A percentile compares a stretch with the other conserved stretches of the same genome.
Conservation (phyloP, 345 rosid genomes). For the Euphorbia tirucalli region DNA sequence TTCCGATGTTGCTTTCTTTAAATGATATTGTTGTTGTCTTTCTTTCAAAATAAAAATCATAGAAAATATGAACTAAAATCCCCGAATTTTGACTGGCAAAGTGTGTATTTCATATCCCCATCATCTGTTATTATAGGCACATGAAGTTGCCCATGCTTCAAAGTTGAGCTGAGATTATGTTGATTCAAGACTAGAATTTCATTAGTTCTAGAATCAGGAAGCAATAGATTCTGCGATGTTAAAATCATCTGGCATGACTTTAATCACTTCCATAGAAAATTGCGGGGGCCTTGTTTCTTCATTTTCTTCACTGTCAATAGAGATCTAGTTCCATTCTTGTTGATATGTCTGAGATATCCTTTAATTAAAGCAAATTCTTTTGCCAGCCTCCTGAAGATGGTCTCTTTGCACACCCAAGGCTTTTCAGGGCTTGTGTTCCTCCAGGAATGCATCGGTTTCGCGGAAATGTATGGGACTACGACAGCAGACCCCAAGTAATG, state of each 20-base stretch:
- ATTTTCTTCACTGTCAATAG: neutral
- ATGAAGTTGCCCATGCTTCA: neutral
- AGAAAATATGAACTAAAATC: neutral
- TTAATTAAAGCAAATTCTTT: conserved; percentile 8
- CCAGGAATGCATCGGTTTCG: conserved; percentile 98
- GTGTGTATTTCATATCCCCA: neutral
- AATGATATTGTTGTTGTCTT: neutral
- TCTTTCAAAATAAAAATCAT: neutral
- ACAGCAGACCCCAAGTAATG: conserved; percentile 78
- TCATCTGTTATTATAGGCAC: neutral
- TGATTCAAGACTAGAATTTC: neutral
- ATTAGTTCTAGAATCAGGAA: conserved; percentile 10
- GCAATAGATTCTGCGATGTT: conserved; percentile 3
- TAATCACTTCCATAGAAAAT: neutral
- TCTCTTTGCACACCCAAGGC: conserved; percentile 88
- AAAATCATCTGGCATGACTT: neutral
- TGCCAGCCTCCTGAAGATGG: conserved; percentile 92
- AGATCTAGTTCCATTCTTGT: neutral
- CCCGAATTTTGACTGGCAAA: neutral
- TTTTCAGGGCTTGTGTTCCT: conserved; percentile 93
- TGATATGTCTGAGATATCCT: conserved; percentile 2
- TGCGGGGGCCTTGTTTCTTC: neutral
- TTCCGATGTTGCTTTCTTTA: neutral
- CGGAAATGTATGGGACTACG: conserved; percentile 96
- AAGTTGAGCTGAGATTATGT: neutral